Conservation (phyloP, 2,329 filamentous ascomycete genomes). For the Hypoxylon sp. region DNA sequence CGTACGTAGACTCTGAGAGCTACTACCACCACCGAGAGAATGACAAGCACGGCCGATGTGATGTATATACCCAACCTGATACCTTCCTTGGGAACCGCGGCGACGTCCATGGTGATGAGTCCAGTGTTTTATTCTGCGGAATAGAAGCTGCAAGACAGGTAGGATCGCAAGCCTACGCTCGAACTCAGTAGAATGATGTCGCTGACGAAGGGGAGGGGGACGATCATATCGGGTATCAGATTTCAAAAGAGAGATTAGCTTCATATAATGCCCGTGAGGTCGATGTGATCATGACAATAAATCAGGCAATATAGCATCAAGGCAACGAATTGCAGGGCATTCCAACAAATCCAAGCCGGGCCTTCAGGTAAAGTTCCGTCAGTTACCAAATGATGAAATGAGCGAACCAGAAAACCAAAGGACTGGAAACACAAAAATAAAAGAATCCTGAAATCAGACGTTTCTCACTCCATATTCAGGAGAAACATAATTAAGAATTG, state of each 20-base stretch:
- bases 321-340: neutral
- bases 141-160: neutral
- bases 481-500: too few species aligned
- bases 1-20: slow-evolving; percentile 20
- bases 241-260: too few species aligned
- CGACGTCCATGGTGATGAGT: neutral
- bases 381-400: too few species aligned
- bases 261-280: too few species aligned
- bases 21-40: slow-evolving; percentile 11
- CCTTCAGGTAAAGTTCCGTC: too few species aligned
- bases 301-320: neutral
- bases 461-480: too few species aligned
- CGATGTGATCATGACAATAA: neutral
- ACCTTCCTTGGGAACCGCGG: slow-evolving; percentile 1
- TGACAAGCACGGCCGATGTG: slow-evolving; percentile 5
- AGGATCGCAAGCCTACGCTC: neutral
- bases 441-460: too few species aligned
- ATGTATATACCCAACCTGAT: slow-evolving; percentile 4
- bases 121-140: neutral
- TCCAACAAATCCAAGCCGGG: neutral
- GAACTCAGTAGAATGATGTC: neutral
- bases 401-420: too few species aligned
- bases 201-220: too few species aligned
- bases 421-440: too few species aligned
- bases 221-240: too few species aligned